phyloP scores from a whole-genome alignment of 805 yeast species.

The Yarrowia sp. region DNA sequence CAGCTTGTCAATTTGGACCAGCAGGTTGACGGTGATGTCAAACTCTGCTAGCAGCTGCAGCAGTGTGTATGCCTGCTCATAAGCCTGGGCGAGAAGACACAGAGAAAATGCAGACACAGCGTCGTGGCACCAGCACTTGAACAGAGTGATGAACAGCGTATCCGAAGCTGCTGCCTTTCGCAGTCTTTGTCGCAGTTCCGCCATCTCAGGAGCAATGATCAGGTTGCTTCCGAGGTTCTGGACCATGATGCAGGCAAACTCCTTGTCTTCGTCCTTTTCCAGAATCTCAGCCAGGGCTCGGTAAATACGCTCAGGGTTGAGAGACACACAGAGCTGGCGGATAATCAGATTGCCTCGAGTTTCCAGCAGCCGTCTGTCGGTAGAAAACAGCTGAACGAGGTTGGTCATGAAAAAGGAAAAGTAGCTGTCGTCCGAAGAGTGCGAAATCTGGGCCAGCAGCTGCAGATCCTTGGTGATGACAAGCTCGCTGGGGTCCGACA shows the following conservation, averaged over 20 bases:
- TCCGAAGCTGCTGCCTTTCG: conserved; percentile 40
- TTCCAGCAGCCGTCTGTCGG: conserved; percentile 64
- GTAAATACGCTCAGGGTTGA: conserved; percentile 81
- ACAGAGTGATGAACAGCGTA: conserved; percentile 65
- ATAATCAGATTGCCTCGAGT: conserved; percentile 78
- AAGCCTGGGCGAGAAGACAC: conserved; percentile 81
- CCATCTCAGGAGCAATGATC: conserved; percentile 79
- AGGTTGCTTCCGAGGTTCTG: conserved; percentile 85
- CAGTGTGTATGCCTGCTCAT: conserved; percentile 82
- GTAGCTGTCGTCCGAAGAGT: conserved; percentile 68
- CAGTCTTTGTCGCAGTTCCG: conserved; percentile 64
- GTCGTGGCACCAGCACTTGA: conserved; percentile 88
- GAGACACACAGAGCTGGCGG: conserved; percentile 74
- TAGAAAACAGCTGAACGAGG: conserved; percentile 64
- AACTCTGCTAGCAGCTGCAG: conserved; percentile 75
- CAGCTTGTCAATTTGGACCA: conserved; percentile 83
- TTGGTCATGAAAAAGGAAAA: conserved; percentile 73
- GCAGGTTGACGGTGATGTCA: conserved; percentile 73
- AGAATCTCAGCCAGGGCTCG: conserved; percentile 75
- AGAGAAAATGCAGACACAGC: conserved; percentile 84
- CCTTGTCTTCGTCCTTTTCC: conserved; percentile 55
- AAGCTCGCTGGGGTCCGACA: conserved; percentile 68
- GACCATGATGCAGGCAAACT: conserved; percentile 74
- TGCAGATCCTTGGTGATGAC: conserved; percentile 74
- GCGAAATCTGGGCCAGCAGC: conserved; percentile 68